Evolutionary conservation across 306 rosid species (phyloP).

Genomic region (Trifolium repens): DNA sequence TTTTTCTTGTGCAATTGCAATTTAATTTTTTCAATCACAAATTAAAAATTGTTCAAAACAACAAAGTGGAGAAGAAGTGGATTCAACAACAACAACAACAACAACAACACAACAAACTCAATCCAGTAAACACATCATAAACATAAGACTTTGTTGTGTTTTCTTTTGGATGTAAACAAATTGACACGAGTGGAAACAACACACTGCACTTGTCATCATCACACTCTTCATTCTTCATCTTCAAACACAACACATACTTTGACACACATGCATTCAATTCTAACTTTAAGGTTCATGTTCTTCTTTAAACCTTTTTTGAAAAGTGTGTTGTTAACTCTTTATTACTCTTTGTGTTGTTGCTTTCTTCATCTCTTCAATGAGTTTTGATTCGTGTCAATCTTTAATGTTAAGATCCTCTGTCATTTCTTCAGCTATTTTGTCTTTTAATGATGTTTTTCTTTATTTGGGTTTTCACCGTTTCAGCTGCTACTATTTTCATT

Average conservation of each 20-base stretch:
- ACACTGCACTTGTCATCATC: slow-evolving; percentile 38
- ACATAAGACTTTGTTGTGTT: slow-evolving; percentile 3
- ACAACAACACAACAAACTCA: neutral
- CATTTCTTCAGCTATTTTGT: neutral
- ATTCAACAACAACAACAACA: too few species aligned
- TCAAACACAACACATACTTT: neutral
- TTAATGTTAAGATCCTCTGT: neutral
- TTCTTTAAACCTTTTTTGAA: neutral
- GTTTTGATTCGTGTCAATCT: slow-evolving; percentile 24
- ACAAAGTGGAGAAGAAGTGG: neutral
- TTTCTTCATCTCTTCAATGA: slow-evolving; percentile 30
- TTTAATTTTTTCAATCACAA: neutral
- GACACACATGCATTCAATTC: slow-evolving; percentile 25
- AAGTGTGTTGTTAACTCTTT: neutral
- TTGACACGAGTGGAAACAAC: slow-evolving; percentile 18
- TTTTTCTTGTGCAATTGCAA: too few species aligned
- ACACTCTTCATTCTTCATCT: too few species aligned
- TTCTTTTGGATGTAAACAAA: neutral
- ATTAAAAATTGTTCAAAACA: neutral
- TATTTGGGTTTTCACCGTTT: slow-evolving; percentile 24
- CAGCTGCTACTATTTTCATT: slow-evolving; percentile 30
- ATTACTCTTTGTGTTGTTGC: slow-evolving; percentile 8
- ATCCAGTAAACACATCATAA: neutral
- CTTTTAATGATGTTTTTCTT: neutral
- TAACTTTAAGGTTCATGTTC: slow-evolving; percentile 1